These are phyloP conservation scores for Brettanomyces custersianus DNA, from an alignment of 805 yeast genomes.

Conservation along the genomic window DNA sequence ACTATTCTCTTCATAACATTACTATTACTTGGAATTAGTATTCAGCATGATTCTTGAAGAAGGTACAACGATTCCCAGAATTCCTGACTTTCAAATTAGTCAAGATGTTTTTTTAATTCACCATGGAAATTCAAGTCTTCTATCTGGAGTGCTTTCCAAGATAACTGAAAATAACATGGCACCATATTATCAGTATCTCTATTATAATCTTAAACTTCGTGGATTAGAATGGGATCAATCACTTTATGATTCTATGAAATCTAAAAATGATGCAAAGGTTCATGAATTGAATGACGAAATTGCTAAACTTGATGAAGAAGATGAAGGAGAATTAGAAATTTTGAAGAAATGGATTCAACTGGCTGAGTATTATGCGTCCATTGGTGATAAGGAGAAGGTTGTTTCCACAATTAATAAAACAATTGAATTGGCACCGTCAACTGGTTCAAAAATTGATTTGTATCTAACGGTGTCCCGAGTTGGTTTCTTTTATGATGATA, in stretches of 20 bases:
- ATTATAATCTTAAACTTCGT: conserved; percentile 32
- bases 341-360: conserved; percentile 69
- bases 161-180: conserved; percentile 62
- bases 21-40: too few species aligned
- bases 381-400: conserved; percentile 75
- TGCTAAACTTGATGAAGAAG: conserved; percentile 49
- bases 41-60: conserved; percentile 5
- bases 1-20: too few species aligned
- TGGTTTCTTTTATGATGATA: conserved; percentile 85
- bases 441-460: conserved; percentile 87
- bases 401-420: conserved; percentile 60
- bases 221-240: conserved; percentile 50
- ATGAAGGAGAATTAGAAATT: conserved; percentile 81
- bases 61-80: conserved; percentile 31
- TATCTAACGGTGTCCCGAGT: conserved; percentile 73
- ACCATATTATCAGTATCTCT: conserved; percentile 71
- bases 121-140: conserved; percentile 22
- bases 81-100: conserved; percentile 80
- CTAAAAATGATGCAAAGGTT: conserved; percentile 48
- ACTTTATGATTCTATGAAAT: conserved; percentile 41
- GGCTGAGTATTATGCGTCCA: conserved; percentile 80
- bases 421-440: conserved; percentile 67
- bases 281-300: conserved; percentile 44
- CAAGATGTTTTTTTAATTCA: conserved; percentile 64
- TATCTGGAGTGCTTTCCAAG: conserved; percentile 38